Percentiles rank a stretch among this genome's conserved stretches.
Conservation (phyloP, 306 rosid species). For the Prunus mume region DNA sequence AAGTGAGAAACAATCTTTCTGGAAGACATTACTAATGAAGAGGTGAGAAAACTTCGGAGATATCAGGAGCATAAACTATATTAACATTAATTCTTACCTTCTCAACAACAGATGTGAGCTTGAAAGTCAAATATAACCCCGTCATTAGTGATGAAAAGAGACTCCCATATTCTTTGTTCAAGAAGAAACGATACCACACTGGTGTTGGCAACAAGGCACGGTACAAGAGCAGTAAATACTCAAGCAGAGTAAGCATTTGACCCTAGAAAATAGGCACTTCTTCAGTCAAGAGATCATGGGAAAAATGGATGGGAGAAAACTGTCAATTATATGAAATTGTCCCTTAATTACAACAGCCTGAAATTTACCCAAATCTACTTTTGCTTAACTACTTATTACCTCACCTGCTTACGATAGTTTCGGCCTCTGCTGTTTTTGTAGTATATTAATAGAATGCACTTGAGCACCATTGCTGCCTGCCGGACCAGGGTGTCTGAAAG, state of each 20-base stretch:
- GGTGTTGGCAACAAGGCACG: conserved; percentile 96
- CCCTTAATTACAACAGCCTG: neutral
- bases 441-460: conserved; percentile 78
- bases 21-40: neutral
- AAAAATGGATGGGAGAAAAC: neutral
- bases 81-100: conserved; percentile 46
- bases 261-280: conserved; percentile 56
- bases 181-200: conserved; percentile 98
- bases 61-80: neutral
- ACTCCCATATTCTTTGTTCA: conserved; percentile 97
- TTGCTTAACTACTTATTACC: conserved; percentile 22
- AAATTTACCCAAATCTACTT: conserved; percentile 1
- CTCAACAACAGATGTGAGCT: conserved; percentile 94
- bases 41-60: neutral
- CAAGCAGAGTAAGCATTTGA: conserved; percentile 89
- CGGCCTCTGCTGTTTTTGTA: conserved; percentile 90
- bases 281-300: conserved; percentile 24
- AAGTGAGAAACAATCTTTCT: conserved; percentile 6
- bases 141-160: conserved; percentile 93
- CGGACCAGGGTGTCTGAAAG: conserved; percentile 89
- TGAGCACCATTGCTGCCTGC: conserved; percentile 84
- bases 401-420: conserved; percentile 93
- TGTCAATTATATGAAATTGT: conserved; percentile 4
- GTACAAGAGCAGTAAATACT: conserved; percentile 81
- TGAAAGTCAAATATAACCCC: conserved; percentile 89